Base-by-base conservation (phyloP, 2,329 filamentous ascomycete species). In the Colletotrichum cereale region DNA sequence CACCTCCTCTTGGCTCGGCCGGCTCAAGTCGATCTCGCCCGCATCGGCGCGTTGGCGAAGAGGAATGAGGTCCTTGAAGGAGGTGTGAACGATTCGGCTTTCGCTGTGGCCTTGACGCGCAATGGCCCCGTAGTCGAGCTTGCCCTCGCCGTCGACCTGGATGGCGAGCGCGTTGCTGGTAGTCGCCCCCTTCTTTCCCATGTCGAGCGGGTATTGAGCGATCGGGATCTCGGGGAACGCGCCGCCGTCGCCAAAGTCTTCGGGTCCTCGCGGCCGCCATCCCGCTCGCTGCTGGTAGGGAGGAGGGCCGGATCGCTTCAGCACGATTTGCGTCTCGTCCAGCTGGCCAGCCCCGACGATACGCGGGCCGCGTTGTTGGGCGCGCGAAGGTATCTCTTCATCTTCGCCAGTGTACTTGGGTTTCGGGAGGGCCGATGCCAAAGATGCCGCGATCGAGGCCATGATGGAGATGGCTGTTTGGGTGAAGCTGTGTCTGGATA, bases 61-160 rank as follows among this genome's bases (percentile, higher is more conserved):
- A 8, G 96, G 96, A 73, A 99, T 99, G 62, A 99, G 85, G 77
- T 98, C 96, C 80, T 97, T 98, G 85, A 99, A 99, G 11, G 93
- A 97, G 26, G 96, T 92, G 47, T 99, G 96, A 14, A 99, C 91
- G 74, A 98, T 93, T 61, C 95, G 89, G 72, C 90, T 90, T 26
- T 95, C 94, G 79, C 88, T 88, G 80, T 99, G 96, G 18, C 96
- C 96, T 78, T 96, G 93, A 77, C 92, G 89, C 62, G 96, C 96
- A 78, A 99, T 97, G 65, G 95, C 95, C 80, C 97, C 95, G 84
- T 98, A 99, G 82, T 97, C 97, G 74, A 98, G 93, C 79, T 97
- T 97, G 55, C 96, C 96, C 75, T 97, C 92, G 0, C 88, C 90
- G 79, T 98, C 95, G 44, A 98, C 95, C 80, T 97, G 93, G 40